Evolutionary conservation across 2,329 filamentous ascomycete species (phyloP).

Genomic region (Lachnellula cervina): DNA sequence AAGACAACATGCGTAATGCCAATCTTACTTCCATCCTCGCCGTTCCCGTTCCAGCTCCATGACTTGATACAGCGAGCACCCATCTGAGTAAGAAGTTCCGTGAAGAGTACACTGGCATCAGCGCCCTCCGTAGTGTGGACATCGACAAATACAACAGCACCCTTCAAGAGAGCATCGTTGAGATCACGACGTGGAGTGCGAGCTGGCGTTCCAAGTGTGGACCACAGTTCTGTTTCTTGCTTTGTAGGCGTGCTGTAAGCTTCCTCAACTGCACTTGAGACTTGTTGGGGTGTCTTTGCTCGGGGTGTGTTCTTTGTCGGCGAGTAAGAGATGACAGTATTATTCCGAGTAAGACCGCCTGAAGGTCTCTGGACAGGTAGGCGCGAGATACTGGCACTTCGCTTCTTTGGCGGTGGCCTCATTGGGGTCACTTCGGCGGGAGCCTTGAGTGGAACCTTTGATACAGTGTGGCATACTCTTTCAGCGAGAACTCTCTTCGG

Average conservation of each 20-base stretch:
- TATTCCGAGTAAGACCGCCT: constrained; percentile 40
- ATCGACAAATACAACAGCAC: constrained; percentile 76
- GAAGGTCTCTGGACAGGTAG: constrained; percentile 41
- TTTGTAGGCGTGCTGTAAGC: constrained; percentile 35
- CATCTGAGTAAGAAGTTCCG: constrained; percentile 74
- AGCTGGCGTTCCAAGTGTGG: constrained; percentile 49
- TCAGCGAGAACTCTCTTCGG: constrained; percentile 27
- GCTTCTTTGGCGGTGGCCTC: constrained; percentile 34
- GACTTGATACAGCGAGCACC: constrained; percentile 73
- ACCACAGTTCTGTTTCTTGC: constrained; percentile 48
- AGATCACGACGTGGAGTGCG: constrained; percentile 52
- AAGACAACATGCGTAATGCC: constrained; percentile 86
- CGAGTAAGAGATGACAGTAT: constrained; percentile 51
- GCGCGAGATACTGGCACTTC: constrained; percentile 38
- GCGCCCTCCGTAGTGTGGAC: constrained; percentile 77
- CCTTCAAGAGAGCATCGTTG: constrained; percentile 53
- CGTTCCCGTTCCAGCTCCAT: constrained; percentile 62
- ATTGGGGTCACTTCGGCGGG: constrained; percentile 48
- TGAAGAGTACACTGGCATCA: constrained; percentile 75
- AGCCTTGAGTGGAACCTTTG: constrained; percentile 70
- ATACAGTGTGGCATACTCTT: constrained; percentile 63
- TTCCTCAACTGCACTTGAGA: constrained; percentile 11
- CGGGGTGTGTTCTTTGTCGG: constrained; percentile 39
- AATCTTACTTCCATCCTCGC: constrained; percentile 43
- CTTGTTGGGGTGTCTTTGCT: constrained; percentile 20